Base-by-base conservation (phyloP, 192 early-diverging fungal species). In the Backusella tuberculispora region DNA sequence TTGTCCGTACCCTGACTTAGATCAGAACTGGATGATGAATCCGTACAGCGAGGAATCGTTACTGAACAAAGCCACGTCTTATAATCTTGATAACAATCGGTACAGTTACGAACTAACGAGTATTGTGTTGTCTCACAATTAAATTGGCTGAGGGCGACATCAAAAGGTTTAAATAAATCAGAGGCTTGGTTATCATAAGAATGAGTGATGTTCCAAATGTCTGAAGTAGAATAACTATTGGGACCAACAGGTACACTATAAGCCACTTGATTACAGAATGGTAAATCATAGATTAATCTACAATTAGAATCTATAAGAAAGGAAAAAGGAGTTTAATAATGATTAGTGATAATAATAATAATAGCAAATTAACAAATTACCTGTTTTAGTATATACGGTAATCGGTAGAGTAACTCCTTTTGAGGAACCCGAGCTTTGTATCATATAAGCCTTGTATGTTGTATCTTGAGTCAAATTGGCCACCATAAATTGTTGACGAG, bases 41-140 rank as follows among this genome's bases (percentile, higher is more conserved):
- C 26, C 46, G 83, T 81, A 71, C 88, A 89, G 4, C 88, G 86
- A 17, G 88, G 88, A 48, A 89, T 88, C 37, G 80, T 74, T 9
- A 88, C 79, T 21, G 83, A 64, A 38, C 88, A 89, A 14, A 89
- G 74, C 88, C 88, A 89, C 15, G 83, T 74, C 63, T 86, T 86
- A 48, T 89, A 89, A 60, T 84, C 85, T 8, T 71, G 71, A 12
- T 63, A 50, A 74, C 88, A 89, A 69, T 89, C 88, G 26, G 73
- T 78, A 63, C 88, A 89, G 45, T 84, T 85, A 17, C 85, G 80
- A 17, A 88, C 81, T 46, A 89, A 78, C 4, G 88, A 89, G 63
- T 88, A 89, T 46, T 84, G 77, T 1, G 88, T 81, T 5, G 73
- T 74, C 2, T 84, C 45, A 67, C 88, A 89, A 60, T 86, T 81